A percentile compares a stretch with the other conserved stretches of the same genome.
Evolutionary conservation across 352 stramenopile species (phyloP).

Genomic region (Aphanomyces euteiches): DNA sequence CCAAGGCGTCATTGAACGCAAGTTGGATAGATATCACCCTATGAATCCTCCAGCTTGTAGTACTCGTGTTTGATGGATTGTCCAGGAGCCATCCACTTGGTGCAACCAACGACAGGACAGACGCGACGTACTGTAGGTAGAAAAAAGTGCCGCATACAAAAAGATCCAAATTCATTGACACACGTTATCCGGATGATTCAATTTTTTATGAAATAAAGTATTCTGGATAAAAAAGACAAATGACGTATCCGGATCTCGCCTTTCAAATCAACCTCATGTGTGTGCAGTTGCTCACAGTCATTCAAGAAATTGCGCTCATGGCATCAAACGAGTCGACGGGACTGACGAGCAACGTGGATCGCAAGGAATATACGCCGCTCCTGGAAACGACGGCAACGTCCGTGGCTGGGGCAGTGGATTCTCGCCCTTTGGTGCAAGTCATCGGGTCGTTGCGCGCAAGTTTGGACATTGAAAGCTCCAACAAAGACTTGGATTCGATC

Average conservation of each 20-base stretch:
- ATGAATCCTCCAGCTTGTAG: no score
- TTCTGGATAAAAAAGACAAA: not conserved
- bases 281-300: no score
- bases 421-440: not conserved
- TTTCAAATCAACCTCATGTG: not conserved
- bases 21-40: no score
- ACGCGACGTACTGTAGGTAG: no score
- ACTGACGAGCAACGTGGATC: not conserved
- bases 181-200: no score
- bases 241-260: constrained; percentile 11
- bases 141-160: no score
- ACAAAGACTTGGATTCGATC: not conserved
- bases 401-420: not conserved
- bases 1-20: no score
- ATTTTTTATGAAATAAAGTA: not conserved
- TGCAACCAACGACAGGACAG: no score
- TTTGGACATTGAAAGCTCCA: not conserved
- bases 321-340: constrained; percentile 21
- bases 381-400: not conserved
- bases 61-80: no score
- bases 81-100: no score
- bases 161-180: no score
- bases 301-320: not conserved
- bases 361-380: constrained; percentile 30
- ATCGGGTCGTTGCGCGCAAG: not conserved